Evolutionary conservation across 2,329 filamentous ascomycete genomes (phyloP), one percentile per base, ranked within the genome.

Genomic region (Mollisiaceae sp.): DNA sequence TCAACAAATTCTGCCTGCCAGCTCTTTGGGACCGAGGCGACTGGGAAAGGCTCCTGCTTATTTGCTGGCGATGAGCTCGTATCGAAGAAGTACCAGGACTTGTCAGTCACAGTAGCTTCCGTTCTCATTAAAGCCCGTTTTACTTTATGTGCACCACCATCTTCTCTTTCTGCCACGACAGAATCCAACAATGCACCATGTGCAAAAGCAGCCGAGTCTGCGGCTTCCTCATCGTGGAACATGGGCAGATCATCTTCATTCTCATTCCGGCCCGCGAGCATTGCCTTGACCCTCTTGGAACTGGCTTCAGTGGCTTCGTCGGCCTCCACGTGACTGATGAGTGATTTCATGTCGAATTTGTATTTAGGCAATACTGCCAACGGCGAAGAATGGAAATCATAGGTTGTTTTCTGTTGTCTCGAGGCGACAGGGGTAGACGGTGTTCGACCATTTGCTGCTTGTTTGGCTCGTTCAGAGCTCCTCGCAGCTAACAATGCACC

Each of bases 291-390:
- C 58, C 75, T 68, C 62, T 80, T 78, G 6, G 82, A 82, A 67
- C 84, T 88, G 18, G 83, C 86, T 60, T 87, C 85, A 1, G 83
- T 82, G 45, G 86, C 85, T 50, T 86, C 81, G 67, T 92, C 86
- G 64, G 83, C 81, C 47, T 82, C 79, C 6, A 87, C 84, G 72
- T 89, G 83, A 55, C 81, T 84, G 47, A 89, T 80, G 9, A 93
- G 80, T 1, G 84, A 81, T 65, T 86, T 85, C 63, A 93, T 77
- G 62, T 89, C 85, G 68, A 89, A 89, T 69, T 85, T 88, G 75
- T 89, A 88, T 72, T 83, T 85, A 18, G 82, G 78, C 54, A 81
- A 79, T 62, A 83, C 77, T 1, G 83, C 80, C 58, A 86, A 71
- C 5, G 86, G 84, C 4, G 85, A 86, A 38, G 57, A n/a, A 41